These are phyloP conservation scores for Boletus sp. DNA, from an alignment of 768 basidiomycete species.

Conservation along the genomic window DNA sequence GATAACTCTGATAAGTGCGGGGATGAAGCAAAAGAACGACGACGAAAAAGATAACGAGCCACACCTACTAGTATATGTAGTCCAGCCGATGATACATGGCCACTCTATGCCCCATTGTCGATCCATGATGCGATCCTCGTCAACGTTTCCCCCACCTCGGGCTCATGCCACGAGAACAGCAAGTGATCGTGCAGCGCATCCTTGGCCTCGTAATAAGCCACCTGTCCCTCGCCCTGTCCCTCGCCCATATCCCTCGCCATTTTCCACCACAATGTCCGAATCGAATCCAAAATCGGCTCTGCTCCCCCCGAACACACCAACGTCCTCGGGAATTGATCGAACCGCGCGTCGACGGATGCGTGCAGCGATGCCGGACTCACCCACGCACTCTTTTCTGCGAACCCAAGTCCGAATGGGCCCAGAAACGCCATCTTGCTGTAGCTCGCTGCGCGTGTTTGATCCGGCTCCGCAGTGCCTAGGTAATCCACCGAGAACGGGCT, in stretches of 20 bases:
- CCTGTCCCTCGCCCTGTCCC: conserved; percentile 36
- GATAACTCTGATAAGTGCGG: not conserved
- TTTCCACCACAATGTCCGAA: conserved; percentile 44
- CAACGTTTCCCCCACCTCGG: conserved; percentile 50
- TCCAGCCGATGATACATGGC: not conserved
- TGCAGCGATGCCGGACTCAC: conserved; percentile 58
- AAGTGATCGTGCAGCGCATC: conserved; percentile 58
- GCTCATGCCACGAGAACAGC: conserved; percentile 51
- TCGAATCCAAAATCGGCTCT: conserved; percentile 57
- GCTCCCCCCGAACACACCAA: conserved; percentile 59
- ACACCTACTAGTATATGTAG: not conserved
- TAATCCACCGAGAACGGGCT: conserved; percentile 28
- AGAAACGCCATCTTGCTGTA: conserved; percentile 37
- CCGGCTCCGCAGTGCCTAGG: conserved; percentile 18
- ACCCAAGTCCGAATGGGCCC: conserved; percentile 48
- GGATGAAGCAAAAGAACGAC: not conserved
- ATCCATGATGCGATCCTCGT: conserved; percentile 51
- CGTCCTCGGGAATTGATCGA: conserved; percentile 58
- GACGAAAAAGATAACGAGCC: too few species aligned
- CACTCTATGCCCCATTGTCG: conserved; percentile 1
- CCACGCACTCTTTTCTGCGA: conserved; percentile 49
- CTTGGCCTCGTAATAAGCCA: conserved; percentile 48
- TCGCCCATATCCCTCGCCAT: conserved; percentile 56
- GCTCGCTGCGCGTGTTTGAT: not conserved
- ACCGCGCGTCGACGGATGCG: conserved; percentile 38